Evolutionary conservation across 2,329 filamentous ascomycete genomes (phyloP), one percentile per base, ranked within the genome.

Genomic region (Clarireedia sp.): DNA sequence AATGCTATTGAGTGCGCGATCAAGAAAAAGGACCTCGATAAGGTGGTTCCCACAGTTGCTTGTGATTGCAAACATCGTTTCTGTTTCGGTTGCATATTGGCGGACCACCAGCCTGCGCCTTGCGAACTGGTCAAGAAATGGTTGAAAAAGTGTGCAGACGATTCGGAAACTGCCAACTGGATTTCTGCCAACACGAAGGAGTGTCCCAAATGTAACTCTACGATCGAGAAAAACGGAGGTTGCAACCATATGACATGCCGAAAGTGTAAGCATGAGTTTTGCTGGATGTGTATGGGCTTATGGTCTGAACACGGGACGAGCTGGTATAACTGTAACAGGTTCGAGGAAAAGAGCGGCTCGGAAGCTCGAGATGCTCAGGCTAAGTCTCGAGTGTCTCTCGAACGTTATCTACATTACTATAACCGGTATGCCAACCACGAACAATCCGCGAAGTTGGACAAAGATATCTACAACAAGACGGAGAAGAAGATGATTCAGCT

Each of bases 201-300:
- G 70, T 99, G 94, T 62, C 92, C 94, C 0, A 94, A 88, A 69
- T 99, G 94, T 72, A 84, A 89, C 64, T 97, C 92, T 2, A 99
- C 94, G 0, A 99, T 99, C 45, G 94, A 99, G 73, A 99, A 99
- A 81, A 99, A 99, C 63, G 91, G 91, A 51, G 91, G 91, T 3
- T 96, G 91, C 75, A 96, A 96, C 74, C 91, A 96, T 71, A 96
- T 96, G 91, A 96, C 91, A 0, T 96, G 91, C 70, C 79, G 91
- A 55, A 96, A 96, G 71, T 96, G 91, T 75, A 90, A 90, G 67
- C 86, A 96, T 68, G 91, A 96, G 68, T 96, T 99, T 68, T 99
- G 94, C 74, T 99, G 94, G 94, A 97, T 99, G 88, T 99, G 94
- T 68, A 99, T 99, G 94, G 94, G 94, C 0, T 77, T 96, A 0